These are phyloP conservation scores for Termitomyces sp. DNA, from an alignment of 768 basidiomycete species.

Conservation along the genomic window DNA sequence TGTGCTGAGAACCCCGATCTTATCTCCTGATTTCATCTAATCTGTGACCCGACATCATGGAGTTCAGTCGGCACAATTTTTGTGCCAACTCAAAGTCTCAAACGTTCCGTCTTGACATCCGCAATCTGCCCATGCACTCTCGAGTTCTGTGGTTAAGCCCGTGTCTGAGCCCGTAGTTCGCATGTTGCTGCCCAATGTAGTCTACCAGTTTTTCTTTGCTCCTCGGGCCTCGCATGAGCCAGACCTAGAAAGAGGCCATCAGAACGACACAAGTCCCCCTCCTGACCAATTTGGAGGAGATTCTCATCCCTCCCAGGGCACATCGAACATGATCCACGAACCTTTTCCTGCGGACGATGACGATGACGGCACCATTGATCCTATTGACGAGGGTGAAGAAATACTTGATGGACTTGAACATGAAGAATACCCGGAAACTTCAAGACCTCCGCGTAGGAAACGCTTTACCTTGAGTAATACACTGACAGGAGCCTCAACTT, in stretches of 20 bases:
- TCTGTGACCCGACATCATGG: neutral
- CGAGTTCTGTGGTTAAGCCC: neutral
- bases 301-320: neutral
- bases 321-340: neutral
- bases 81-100: neutral
- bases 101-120: neutral
- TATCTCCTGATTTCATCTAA: neutral
- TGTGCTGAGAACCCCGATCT: neutral
- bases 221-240: conserved; percentile 1
- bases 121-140: neutral
- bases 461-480: neutral
- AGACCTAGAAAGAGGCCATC: conserved; percentile 15
- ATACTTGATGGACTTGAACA: conserved; percentile 13
- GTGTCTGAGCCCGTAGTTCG: neutral
- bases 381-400: conserved; percentile 5
- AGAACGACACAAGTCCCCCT: neutral
- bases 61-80: neutral
- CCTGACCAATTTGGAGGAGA: neutral
- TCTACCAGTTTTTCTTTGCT: conserved; percentile 14
- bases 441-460: neutral
- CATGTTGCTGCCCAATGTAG: conserved; percentile 12
- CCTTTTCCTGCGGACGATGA: neutral
- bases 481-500: neutral
- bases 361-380: conserved; percentile 1
- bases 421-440: conserved; percentile 7